Conservation (phyloP, 1,284 basidiomycete species). For the Uromyces viciae-fabae region DNA sequence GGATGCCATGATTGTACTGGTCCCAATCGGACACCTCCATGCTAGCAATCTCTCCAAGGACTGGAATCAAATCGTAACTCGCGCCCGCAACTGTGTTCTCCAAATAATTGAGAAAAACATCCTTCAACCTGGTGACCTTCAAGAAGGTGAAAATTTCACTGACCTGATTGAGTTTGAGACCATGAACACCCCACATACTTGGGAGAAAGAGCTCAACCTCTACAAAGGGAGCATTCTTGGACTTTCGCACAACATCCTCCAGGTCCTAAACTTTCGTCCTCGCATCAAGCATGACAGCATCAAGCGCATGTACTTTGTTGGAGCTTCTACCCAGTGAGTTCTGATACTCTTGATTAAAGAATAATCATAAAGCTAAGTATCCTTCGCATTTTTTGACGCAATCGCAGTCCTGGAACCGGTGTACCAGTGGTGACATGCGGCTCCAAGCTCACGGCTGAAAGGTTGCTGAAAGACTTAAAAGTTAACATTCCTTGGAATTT, state of each 20-base stretch:
- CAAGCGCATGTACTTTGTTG: slow-evolving; percentile 45
- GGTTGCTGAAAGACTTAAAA: slow-evolving; percentile 50
- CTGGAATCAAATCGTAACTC: slow-evolving; percentile 50
- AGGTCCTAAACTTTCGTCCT: slow-evolving; percentile 54
- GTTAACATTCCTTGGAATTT: slow-evolving; percentile 38
- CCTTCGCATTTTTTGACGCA: slow-evolving; percentile 43
- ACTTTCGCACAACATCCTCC: slow-evolving; percentile 55
- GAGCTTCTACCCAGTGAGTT: slow-evolving; percentile 36
- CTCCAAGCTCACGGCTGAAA: slow-evolving; percentile 49
- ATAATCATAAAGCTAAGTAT: background rate
- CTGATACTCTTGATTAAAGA: background rate
- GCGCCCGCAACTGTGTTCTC: slow-evolving; percentile 50
- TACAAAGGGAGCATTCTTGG: slow-evolving; percentile 57
- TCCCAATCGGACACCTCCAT: slow-evolving; percentile 55
- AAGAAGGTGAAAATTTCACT: slow-evolving; percentile 46
- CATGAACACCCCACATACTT: slow-evolving; percentile 55
- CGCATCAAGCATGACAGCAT: slow-evolving; percentile 51
- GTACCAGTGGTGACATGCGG: slow-evolving; percentile 50
- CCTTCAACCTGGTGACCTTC: slow-evolving; percentile 40
- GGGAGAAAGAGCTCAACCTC: slow-evolving; percentile 56
- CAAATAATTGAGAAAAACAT: slow-evolving; percentile 48
- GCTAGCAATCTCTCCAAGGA: slow-evolving; percentile 45
- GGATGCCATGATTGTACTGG: slow-evolving; percentile 56
- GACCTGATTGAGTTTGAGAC: slow-evolving; percentile 50
- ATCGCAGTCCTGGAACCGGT: slow-evolving; percentile 54